A percentile compares a stretch with the other conserved stretches of the same genome.
These are phyloP conservation scores for Candida sp. DNA, from an alignment of 1,139 yeast genomes.

Conservation along the genomic window DNA sequence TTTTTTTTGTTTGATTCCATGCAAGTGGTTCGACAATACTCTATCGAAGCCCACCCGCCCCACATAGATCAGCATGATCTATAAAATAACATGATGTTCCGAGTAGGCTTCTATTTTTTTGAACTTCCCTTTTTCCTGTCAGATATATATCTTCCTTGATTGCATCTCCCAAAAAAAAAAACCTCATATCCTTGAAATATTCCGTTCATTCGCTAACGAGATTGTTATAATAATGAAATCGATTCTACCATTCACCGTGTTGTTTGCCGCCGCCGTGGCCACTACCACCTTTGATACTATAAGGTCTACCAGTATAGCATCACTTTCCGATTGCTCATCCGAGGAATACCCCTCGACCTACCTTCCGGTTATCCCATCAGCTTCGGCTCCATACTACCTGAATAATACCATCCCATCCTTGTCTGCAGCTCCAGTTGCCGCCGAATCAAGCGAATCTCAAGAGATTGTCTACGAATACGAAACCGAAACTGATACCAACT, in stretches of 20 bases:
- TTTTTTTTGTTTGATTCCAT: neutral
- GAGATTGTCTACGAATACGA: slow-evolving; percentile 26
- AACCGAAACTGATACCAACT: slow-evolving; percentile 28
- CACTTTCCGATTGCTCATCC: slow-evolving; percentile 23
- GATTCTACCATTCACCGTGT: slow-evolving; percentile 13
- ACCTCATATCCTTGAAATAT: neutral
- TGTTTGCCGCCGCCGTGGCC: slow-evolving; percentile 22
- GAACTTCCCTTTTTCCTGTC: neutral
- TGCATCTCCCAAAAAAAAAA: too few species aligned
- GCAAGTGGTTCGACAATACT: neutral
- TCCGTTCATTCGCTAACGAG: neutral
- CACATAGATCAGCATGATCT: neutral
- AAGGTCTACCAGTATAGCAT: slow-evolving; percentile 31
- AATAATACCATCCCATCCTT: slow-evolving; percentile 10
- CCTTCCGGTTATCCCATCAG: slow-evolving; percentile 13
- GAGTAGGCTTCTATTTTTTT: neutral
- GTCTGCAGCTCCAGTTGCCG: slow-evolving; percentile 6
- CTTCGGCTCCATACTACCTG: slow-evolving; percentile 9
- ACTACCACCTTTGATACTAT: slow-evolving; percentile 25
- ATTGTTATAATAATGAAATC: slow-evolving; percentile 14
- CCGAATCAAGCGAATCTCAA: slow-evolving; percentile 6
- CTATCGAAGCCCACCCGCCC: neutral
- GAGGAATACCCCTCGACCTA: neutral
- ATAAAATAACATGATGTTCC: neutral
- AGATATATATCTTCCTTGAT: neutral